Evolutionary conservation across 306 rosid genomes (phyloP).

Genomic region (Macrotyloma uniflorum): DNA sequence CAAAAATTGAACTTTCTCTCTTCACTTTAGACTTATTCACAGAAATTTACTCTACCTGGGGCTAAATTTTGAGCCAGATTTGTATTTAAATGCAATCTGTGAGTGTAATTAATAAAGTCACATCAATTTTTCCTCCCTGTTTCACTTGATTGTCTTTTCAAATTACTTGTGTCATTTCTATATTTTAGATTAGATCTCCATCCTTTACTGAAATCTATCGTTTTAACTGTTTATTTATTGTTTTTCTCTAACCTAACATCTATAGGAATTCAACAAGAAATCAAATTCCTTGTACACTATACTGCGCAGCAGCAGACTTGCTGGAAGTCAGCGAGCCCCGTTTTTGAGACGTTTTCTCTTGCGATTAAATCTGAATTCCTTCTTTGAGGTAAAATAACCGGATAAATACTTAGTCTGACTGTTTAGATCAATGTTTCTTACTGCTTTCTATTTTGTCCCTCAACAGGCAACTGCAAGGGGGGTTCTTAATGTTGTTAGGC

Average conservation of each 20-base stretch:
- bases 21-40: not conserved
- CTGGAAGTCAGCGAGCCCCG: slow-evolving; percentile 97
- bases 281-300: slow-evolving; percentile 95
- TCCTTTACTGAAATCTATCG: not conserved
- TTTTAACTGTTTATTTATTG: slow-evolving; percentile 16
- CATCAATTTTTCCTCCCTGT: not conserved
- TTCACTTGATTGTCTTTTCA: not conserved
- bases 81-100: not conserved
- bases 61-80: not conserved
- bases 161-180: not conserved
- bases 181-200: not conserved
- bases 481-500: slow-evolving; percentile 84
- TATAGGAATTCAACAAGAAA: slow-evolving; percentile 94
- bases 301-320: slow-evolving; percentile 96
- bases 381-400: slow-evolving; percentile 73
- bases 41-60: not conserved
- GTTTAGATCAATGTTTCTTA: slow-evolving; percentile 13
- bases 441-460: slow-evolving; percentile 21
- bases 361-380: slow-evolving; percentile 88
- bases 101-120: not conserved
- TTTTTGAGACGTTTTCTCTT: slow-evolving; percentile 87
- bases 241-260: slow-evolving; percentile 19
- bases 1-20: not conserved
- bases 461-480: slow-evolving; percentile 92
- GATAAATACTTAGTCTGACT: not conserved